These are phyloP conservation scores for Aspergillus jensenii DNA, from an alignment of 2,329 filamentous ascomycete genomes.

Conservation along the genomic window DNA sequence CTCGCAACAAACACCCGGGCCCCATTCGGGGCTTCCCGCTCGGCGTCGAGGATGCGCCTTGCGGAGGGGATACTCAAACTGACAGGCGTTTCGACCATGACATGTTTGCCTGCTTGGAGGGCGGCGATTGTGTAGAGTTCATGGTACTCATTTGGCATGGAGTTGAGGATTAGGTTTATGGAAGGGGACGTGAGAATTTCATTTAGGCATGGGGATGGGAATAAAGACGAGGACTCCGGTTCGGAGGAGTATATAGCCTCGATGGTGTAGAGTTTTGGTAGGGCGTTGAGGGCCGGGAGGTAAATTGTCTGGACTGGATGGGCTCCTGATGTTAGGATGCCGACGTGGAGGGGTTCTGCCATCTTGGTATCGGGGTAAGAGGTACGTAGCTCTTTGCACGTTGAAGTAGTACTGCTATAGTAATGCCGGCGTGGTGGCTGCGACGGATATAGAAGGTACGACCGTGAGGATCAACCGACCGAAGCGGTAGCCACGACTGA, in stretches of 20 bases:
- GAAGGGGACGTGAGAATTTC: slow-evolving; percentile 49
- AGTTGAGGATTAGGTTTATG: slow-evolving; percentile 48
- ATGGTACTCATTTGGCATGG: slow-evolving; percentile 59
- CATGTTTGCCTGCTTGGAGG: slow-evolving; percentile 55
- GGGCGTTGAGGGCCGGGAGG: slow-evolving; percentile 51
- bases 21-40: slow-evolving; percentile 40
- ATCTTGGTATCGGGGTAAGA: slow-evolving; percentile 10
- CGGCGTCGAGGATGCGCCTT: slow-evolving; percentile 51
- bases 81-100: slow-evolving; percentile 61
- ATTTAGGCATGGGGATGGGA: neutral
- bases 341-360: slow-evolving; percentile 30
- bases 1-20: slow-evolving; percentile 59
- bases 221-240: neutral
- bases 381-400: neutral
- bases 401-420: neutral
- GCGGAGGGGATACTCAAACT: slow-evolving; percentile 51
- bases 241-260: slow-evolving; percentile 53
- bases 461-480: too few species aligned
- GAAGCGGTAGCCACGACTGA: too few species aligned
- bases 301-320: slow-evolving; percentile 55
- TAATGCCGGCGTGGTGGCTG: neutral
- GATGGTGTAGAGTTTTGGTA: slow-evolving; percentile 42
- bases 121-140: slow-evolving; percentile 53
- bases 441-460: neutral
- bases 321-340: slow-evolving; percentile 36